Evolutionary conservation across 352 stramenopile species (phyloP), one percentile per base, ranked within the genome.

Genomic region (Phytophthora sp.): DNA sequence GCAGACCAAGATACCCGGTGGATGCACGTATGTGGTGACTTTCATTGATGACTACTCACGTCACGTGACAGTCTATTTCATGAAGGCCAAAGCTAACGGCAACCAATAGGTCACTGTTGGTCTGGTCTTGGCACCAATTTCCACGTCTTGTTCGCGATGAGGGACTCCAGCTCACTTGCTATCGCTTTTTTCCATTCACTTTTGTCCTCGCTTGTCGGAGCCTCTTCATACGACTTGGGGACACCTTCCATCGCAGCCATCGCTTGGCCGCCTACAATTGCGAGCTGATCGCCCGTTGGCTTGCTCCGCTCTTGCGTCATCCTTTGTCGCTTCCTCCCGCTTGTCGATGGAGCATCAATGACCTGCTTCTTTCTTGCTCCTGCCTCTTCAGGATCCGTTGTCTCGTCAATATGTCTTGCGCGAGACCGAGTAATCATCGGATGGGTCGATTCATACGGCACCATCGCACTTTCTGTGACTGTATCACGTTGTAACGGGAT

Each of bases 41-140:
- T 65, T 62, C 41, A 44, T 74, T 12, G 66, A 74, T 13, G 60
- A 70, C 10, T 54, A 39, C 31, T 66, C 59, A 9, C 23, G 48
- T 13, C 51, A 60, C 42, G 54, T 70, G 5, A 49, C 23, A 10
- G 45, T 54, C 5, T 70, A 69, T n/a, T 66, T 64, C 23, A 30
- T 62, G 38, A 63, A 52, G 27, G n/a, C n/a, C n/a, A n/a, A n/a
- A n/a, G n/a, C 48, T 32, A 55, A 12, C 18, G 32, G 13, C 48
- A 55, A 32, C 48, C 32, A 32, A 58, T 58, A 28, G 26, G 37
- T 10, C 39, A 17, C 24, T 58, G 50, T 15, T 58, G 17, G 8
- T 11, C n/a, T 49, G 50, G 50, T 30, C 7, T 58, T 4, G 34
- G 56, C 10, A 61, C 26, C 32, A 61, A 15, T 17, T 65, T 52